These are phyloP conservation scores for Quercus phellos DNA, from an alignment of 331 rosid species.

Conservation along the genomic window DNA sequence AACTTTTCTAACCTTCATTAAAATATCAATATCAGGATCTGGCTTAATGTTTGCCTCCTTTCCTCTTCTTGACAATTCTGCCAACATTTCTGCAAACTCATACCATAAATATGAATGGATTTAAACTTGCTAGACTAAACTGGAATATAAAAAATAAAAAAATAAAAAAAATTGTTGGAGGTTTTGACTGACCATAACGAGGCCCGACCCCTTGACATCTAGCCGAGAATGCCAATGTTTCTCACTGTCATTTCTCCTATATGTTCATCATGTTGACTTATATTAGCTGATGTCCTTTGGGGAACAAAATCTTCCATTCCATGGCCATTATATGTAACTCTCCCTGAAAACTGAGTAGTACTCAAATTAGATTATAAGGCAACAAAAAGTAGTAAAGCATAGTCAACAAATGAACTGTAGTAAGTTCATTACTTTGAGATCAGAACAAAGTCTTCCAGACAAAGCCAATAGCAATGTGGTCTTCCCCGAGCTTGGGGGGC, in stretches of 20 bases:
- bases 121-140: not conserved
- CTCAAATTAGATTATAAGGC: too few relatives aligned
- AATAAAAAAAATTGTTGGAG: not conserved
- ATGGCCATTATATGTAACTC: constrained; percentile 66
- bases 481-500: constrained; percentile 95
- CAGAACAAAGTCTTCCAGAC: constrained; percentile 77
- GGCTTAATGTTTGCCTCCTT: constrained; percentile 77
- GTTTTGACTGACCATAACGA: constrained; percentile 58
- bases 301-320: constrained; percentile 80
- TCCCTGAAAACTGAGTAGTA: constrained; percentile 52
- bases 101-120: too few relatives aligned
- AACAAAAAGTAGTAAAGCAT: not conserved
- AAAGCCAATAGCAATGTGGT: constrained; percentile 79
- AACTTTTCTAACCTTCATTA: constrained; percentile 56
- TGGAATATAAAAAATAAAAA: not conserved
- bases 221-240: constrained; percentile 86
- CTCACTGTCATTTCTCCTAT: constrained; percentile 89
- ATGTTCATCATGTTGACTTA: constrained; percentile 79
- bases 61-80: constrained; percentile 84
- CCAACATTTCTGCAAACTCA: constrained; percentile 61
- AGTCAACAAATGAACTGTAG: constrained; percentile 1
- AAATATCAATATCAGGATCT: constrained; percentile 84
- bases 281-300: constrained; percentile 79
- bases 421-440: constrained; percentile 51
- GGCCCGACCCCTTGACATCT: constrained; percentile 91